Conservation (phyloP, 495 filamentous ascomycete genomes). For the Monascus purpureus region DNA sequence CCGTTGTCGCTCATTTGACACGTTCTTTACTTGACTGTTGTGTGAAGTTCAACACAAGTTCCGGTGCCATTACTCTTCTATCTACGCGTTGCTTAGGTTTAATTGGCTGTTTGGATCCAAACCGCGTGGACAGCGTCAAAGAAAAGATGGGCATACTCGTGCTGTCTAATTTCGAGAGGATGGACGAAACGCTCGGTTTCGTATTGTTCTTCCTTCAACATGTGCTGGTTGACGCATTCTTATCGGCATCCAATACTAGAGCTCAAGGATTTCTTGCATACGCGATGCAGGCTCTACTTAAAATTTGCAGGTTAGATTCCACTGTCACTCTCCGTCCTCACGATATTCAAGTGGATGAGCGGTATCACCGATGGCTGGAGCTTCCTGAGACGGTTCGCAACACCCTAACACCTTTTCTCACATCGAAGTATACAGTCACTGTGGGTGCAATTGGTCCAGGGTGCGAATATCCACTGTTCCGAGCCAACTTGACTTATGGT, state of each 20-base stretch:
- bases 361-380: slow-evolving; percentile 57
- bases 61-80: slow-evolving; percentile 50
- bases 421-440: slow-evolving; percentile 63
- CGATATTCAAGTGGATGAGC: slow-evolving; percentile 35
- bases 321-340: slow-evolving; percentile 40
- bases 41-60: slow-evolving; percentile 58
- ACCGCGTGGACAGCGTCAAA: slow-evolving; percentile 66
- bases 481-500: slow-evolving; percentile 44
- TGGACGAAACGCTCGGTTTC: slow-evolving; percentile 74
- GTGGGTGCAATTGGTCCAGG: slow-evolving; percentile 35
- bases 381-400: slow-evolving; percentile 63
- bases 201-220: slow-evolving; percentile 72
- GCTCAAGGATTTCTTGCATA: slow-evolving; percentile 83
- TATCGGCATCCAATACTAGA: slow-evolving; percentile 72
- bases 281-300: slow-evolving; percentile 84
- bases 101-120: slow-evolving; percentile 83
- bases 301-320: slow-evolving; percentile 51
- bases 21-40: slow-evolving; percentile 73
- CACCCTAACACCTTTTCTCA: slow-evolving; percentile 70
- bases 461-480: slow-evolving; percentile 67
- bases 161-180: slow-evolving; percentile 66
- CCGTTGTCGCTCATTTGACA: slow-evolving; percentile 53
- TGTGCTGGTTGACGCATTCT: slow-evolving; percentile 78
- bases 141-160: slow-evolving; percentile 70
- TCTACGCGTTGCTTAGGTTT: slow-evolving; percentile 70